Evolutionary conservation across 495 filamentous ascomycete genomes (phyloP).

Genomic region (Lichenothelia convexa): DNA sequence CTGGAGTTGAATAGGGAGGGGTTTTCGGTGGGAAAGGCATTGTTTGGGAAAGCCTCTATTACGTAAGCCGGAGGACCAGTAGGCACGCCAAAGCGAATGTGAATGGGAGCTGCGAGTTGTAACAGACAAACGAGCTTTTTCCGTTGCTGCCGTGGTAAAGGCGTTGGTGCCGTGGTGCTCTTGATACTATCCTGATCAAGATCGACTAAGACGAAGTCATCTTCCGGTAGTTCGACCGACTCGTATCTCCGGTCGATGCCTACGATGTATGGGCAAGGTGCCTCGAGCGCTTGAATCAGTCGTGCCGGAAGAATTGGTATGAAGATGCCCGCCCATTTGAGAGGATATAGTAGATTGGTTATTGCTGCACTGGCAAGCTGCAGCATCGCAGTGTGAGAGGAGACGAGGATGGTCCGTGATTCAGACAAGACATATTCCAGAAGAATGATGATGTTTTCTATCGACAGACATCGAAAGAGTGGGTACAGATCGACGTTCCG

Average conservation of each 20-base stretch:
- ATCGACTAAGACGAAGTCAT: slow-evolving; percentile 90
- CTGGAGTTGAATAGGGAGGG: slow-evolving; percentile 54
- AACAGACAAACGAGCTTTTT: slow-evolving; percentile 76
- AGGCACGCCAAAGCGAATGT: slow-evolving; percentile 68
- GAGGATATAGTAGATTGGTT: slow-evolving; percentile 67
- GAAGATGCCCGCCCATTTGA: slow-evolving; percentile 82
- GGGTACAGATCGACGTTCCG: slow-evolving; percentile 88
- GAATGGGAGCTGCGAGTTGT: slow-evolving; percentile 79
- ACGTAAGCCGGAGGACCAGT: slow-evolving; percentile 85
- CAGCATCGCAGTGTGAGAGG: slow-evolving; percentile 91
- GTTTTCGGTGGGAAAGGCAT: slow-evolving; percentile 77
- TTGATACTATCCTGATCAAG: slow-evolving; percentile 80
- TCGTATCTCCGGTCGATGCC: slow-evolving; percentile 91
- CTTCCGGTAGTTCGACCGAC: slow-evolving; percentile 77
- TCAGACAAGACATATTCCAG: slow-evolving; percentile 89
- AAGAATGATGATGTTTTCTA: slow-evolving; percentile 78
- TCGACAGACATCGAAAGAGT: slow-evolving; percentile 70
- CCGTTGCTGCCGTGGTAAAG: slow-evolving; percentile 74
- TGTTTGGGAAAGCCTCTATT: slow-evolving; percentile 75
- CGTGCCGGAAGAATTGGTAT: slow-evolving; percentile 83
- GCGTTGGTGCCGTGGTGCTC: slow-evolving; percentile 49
- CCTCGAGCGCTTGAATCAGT: slow-evolving; percentile 74
- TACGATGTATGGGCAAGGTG: slow-evolving; percentile 92
- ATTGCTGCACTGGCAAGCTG: slow-evolving; percentile 77
- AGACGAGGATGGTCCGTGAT: slow-evolving; percentile 87